Conservation (phyloP, 2,329 filamentous ascomycete species). For the Coniochaeta ligniaria region DNA sequence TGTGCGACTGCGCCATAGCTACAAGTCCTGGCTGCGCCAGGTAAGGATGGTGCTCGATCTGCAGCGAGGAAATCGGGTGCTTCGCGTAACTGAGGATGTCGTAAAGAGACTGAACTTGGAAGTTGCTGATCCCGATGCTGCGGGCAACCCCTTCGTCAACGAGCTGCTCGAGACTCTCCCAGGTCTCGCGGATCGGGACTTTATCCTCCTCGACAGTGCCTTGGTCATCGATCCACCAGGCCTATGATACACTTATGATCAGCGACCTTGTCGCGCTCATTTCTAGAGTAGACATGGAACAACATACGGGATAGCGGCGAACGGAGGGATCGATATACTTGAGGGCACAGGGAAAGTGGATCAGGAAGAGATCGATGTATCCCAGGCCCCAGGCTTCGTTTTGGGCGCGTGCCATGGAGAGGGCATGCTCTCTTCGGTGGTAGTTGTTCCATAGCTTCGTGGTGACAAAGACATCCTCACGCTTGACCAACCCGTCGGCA, state of each 20-base stretch:
- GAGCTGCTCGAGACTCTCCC: constrained; percentile 49
- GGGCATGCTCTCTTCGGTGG: constrained; percentile 55
- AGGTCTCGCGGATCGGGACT: constrained; percentile 48
- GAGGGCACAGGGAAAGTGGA: constrained; percentile 50
- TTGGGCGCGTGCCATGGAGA: constrained; percentile 51
- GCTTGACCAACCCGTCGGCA: constrained; percentile 51
- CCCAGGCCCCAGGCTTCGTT: constrained; percentile 56
- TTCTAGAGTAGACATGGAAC: no score
- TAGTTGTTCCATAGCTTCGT: constrained; percentile 63
- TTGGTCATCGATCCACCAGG: constrained; percentile 33
- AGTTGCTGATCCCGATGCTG: constrained; percentile 55
- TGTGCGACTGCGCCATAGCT: constrained; percentile 46
- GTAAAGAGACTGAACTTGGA: constrained; percentile 49
- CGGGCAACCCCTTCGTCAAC: constrained; percentile 47
- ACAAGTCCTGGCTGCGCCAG: constrained; percentile 52
- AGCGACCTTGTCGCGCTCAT: no score
- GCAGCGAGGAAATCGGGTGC: constrained; percentile 45
- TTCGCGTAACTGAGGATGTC: constrained; percentile 54
- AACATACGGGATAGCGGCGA: constrained; percentile 14
- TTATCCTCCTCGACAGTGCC: constrained; percentile 33
- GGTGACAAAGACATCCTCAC: constrained; percentile 58
- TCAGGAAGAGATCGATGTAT: constrained; percentile 64
- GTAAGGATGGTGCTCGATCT: constrained; percentile 66
- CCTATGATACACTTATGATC: no score
- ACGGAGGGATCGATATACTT: constrained; percentile 31